Base-by-base conservation (phyloP, 2,329 filamentous ascomycete genomes). In the Pseudogymnoascus sp. region DNA sequence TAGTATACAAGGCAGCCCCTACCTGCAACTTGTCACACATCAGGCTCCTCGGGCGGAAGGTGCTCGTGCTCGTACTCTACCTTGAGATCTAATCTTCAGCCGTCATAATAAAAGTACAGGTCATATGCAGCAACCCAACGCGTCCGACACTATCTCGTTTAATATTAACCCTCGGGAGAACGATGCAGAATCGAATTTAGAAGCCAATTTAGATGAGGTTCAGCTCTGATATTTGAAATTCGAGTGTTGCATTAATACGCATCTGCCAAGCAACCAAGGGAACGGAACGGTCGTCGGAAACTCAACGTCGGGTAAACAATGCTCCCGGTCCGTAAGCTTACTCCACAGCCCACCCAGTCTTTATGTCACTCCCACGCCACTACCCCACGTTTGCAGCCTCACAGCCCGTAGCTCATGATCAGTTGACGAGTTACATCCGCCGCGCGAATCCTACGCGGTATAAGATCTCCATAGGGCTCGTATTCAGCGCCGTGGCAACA, bases 391-490 rank as follows among this genome's bases (percentile, higher is more conserved):
- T 50, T 8, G 5, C n/a, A 30, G 25, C 18, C 39, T 41, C 22
- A 20, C 25, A 54, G 25, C 25, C n/a, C n/a, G 18, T 11, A 18
- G 28, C 47, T 16, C 47, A 16, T 33, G 47, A 33, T 54, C 47
- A 54, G 47, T 33, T 54, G 47, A 54, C 16, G 28, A 54, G 47
- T 54, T 5, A 20, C 28, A 33, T 18, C n/a, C 43, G 25, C 25
- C 43, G 8, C 43, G n/a, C 47, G 47, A 54, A 54, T 54, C 47
- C 47, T 54, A 54, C 47, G 47, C n/a, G 43, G 47, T 54, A 20
- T 33, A 54, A 54, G 47, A 54, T 54, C 47, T 33, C 47, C 47
- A 54, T 54, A 54, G 5, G 47, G 28, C 47, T 54, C 47, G 47
- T 54, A 54, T 54, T 54, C n/a, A 30, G 16, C 25, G 47, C 18